These are phyloP conservation scores for Beauveria medogensis DNA, from an alignment of 2,329 filamentous ascomycete species.

Conservation along the genomic window DNA sequence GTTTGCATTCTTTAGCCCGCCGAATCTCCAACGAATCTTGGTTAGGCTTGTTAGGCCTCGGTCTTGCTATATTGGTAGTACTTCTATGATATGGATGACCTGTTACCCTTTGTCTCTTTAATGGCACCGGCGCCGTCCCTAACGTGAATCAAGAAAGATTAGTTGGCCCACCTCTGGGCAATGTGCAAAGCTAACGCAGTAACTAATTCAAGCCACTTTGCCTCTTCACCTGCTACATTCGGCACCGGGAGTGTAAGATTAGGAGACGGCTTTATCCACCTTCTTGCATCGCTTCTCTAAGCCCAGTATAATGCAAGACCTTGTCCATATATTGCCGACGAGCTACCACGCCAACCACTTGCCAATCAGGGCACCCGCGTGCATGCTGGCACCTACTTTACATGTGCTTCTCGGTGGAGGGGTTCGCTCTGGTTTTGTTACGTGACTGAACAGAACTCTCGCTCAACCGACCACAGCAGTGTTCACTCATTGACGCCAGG, in stretches of 20 bases:
- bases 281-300: neutral
- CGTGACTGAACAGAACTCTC: neutral
- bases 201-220: neutral
- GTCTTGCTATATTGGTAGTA: too few species aligned
- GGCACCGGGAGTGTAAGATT: neutral
- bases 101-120: too few species aligned
- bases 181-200: neutral
- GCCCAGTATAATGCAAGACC: neutral
- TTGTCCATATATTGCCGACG: neutral
- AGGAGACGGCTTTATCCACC: neutral
- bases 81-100: too few species aligned
- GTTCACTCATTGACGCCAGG: neutral
- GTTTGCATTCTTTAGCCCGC: too few species aligned
- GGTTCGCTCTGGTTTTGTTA: neutral
- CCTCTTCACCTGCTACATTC: conserved; percentile 2
- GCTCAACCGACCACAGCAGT: neutral
- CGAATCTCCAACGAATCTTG: too few species aligned
- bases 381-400: neutral
- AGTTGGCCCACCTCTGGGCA: neutral
- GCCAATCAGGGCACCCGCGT: neutral
- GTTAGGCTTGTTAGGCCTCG: too few species aligned
- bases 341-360: neutral
- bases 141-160: neutral
- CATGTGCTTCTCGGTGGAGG: neutral
- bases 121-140: neutral